Evolutionary conservation across 139 green algal genomes (phyloP).

Genomic region (Zygnema cylindricum): DNA sequence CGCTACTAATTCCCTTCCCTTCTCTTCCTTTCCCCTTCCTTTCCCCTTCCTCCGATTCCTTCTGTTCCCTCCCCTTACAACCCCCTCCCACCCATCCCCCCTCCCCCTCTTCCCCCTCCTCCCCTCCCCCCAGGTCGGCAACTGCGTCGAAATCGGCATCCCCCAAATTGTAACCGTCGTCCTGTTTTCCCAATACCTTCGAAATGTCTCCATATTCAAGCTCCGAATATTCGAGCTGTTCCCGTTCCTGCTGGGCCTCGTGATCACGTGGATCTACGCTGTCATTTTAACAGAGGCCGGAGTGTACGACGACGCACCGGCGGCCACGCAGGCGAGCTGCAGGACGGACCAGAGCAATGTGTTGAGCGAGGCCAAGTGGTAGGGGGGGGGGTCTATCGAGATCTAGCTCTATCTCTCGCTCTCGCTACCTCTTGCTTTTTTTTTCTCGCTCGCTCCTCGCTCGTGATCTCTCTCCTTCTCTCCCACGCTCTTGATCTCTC

Average conservation of each 20-base stretch:
- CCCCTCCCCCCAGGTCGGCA: background rate
- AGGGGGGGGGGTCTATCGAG: background rate
- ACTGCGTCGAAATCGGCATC: background rate
- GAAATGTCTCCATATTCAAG: background rate
- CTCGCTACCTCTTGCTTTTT: background rate
- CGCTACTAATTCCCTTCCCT: background rate
- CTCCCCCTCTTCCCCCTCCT: background rate
- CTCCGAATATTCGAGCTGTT: constrained; percentile 12
- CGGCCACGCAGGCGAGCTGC: constrained; percentile 14
- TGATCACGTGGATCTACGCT: constrained; percentile 17
- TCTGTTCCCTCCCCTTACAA: background rate
- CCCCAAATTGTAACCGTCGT: constrained; percentile 9
- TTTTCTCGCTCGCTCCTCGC: background rate
- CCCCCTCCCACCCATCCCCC: background rate
- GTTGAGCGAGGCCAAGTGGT: background rate
- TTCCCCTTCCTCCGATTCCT: background rate
- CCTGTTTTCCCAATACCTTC: constrained; percentile 25
- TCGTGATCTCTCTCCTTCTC: background rate
- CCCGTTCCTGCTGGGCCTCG: constrained; percentile 12
- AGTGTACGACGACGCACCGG: background rate
- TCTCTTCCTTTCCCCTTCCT: background rate
- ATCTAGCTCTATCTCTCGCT: background rate
- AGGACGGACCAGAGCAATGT: constrained; percentile 15
- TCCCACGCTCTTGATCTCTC: background rate
- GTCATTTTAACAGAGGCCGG: constrained; percentile 5